Percentiles rank a stretch among this genome's conserved stretches.
Evolutionary conservation across 2,329 filamentous ascomycete genomes (phyloP).

Genomic region (Hypomyces perniciosus): DNA sequence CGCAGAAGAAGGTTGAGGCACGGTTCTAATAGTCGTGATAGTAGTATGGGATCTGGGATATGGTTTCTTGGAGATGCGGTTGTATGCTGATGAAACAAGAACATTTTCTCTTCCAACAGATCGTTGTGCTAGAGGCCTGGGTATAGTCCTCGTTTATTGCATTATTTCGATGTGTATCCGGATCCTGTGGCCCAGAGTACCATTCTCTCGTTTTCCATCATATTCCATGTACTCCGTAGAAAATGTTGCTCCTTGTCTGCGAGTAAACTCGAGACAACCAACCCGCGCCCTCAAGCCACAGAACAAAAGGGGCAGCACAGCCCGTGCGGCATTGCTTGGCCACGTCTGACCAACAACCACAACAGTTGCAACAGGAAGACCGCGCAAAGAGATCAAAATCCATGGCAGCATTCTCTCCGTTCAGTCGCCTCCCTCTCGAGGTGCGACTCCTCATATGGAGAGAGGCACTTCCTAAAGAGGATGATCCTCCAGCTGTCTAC

Average conservation of each 20-base stretch:
- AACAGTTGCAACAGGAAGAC: too few relatives aligned
- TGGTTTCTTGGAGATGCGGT: background rate
- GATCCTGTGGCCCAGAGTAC: too few relatives aligned
- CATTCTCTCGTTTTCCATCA: too few relatives aligned
- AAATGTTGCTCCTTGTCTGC: background rate
- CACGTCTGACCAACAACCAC: too few relatives aligned
- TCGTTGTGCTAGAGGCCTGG: too few relatives aligned
- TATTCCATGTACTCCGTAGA: too few relatives aligned
- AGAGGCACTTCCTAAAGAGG: slow-evolving; percentile 7
- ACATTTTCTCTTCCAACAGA: background rate
- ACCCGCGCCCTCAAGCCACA: too few relatives aligned
- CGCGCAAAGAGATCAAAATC: background rate
- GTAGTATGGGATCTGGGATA: background rate
- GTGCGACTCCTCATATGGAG: slow-evolving; percentile 22
- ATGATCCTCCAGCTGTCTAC: slow-evolving; percentile 16
- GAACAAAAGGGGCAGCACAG: too few relatives aligned
- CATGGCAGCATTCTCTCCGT: slow-evolving; percentile 15
- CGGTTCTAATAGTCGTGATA: slow-evolving; percentile 23
- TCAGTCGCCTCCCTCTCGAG: slow-evolving; percentile 20
- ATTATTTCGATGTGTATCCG: too few relatives aligned
- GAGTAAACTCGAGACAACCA: too few relatives aligned
- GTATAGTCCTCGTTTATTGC: too few relatives aligned
- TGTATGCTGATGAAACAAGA: background rate
- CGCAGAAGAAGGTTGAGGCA: slow-evolving; percentile 35
- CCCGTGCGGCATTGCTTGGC: too few relatives aligned